Base-by-base conservation (phyloP, 2,329 filamentous ascomycete species). In the Curvularia sp. region DNA sequence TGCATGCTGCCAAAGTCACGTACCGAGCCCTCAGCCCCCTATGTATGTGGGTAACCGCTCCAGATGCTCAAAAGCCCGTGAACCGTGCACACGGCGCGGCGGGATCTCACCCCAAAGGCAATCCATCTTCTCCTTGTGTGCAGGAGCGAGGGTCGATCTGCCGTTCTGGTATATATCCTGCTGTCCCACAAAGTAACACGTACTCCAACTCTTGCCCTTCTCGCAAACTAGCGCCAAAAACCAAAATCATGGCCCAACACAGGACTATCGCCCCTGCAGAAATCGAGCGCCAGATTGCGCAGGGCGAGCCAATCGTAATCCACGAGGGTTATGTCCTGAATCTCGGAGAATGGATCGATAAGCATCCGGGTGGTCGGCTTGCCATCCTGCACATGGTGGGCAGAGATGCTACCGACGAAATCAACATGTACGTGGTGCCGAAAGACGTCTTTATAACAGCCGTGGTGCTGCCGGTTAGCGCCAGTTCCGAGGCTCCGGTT, bases 311-410 rank as follows among this genome's bases (percentile, higher is more conserved):
- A 13, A 82, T 88, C 53, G 81, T 88, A 64, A 82, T 88, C 53
- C 82, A 81, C 63, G 80, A 87, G 45, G 85, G 83, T 43, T 67
- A 78, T 50, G 82, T 85, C 15, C 76, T 88, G 64, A 79, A 80
- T 55, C 81, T 88, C 36, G 83, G 86, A 66, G 75, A 78, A 42
- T 89, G 86, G 86, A 79, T 87, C 64, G 71, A 82, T 53, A 81
- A 77, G 55, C 86, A 88, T 66, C 86, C 86, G 0, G 86, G 86
- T 19, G 86, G 86, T 30, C 76, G 79, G 13, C 75, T 88, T 25
- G 83, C 85, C 19, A 86, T 88, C 60, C 70, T 84, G 61, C 86
- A 88, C 75, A 87, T 86, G 83, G 82, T 86, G 3, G 84, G 84
- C 54, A 80, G 79, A 72, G 84, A 87, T 74, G 83, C 84, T 23